phyloP scores from a whole-genome alignment of 352 stramenopile species.

The Phytopythium aichiense region DNA sequence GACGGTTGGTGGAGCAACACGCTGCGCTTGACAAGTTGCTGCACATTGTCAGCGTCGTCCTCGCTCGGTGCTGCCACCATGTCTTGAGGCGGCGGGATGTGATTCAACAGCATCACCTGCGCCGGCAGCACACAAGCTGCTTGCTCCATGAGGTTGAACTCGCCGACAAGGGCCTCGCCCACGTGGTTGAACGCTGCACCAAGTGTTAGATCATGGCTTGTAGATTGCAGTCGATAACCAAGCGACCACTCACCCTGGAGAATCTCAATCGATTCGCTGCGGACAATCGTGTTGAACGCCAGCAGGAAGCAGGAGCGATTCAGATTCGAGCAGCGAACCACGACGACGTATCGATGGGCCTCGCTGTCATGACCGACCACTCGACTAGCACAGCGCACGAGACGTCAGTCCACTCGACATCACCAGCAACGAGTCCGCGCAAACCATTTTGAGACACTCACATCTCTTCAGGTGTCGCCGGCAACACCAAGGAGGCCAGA shows the following conservation, averaged over 20 bases:
- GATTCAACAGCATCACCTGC: slow-evolving; percentile 41
- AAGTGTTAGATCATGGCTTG: not conserved
- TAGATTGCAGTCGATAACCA: too few relatives aligned
- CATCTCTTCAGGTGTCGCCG: slow-evolving; percentile 34
- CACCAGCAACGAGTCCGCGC: not conserved
- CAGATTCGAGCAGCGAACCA: slow-evolving; percentile 39
- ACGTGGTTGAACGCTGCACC: slow-evolving; percentile 45
- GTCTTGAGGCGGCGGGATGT: slow-evolving; percentile 10
- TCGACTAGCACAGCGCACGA: slow-evolving; percentile 10
- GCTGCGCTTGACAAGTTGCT: slow-evolving; percentile 34
- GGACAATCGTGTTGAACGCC: slow-evolving; percentile 25
- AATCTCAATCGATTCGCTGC: slow-evolving; percentile 30
- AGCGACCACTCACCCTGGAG: slow-evolving; percentile 29
- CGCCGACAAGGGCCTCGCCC: slow-evolving; percentile 26
- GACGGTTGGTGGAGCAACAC: slow-evolving; percentile 43
- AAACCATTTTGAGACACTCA: slow-evolving; percentile 15
- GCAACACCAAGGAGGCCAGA: slow-evolving; percentile 41
- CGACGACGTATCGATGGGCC: slow-evolving; percentile 22
- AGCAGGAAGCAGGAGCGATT: slow-evolving; percentile 52
- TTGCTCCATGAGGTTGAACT: slow-evolving; percentile 15
- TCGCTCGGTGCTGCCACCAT: not conserved
- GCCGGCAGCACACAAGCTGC: slow-evolving; percentile 5
- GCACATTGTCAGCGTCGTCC: slow-evolving; percentile 9
- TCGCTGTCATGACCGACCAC: slow-evolving; percentile 19
- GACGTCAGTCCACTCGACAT: not conserved